Evolutionary conservation across 2,329 filamentous ascomycete species (phyloP), one percentile per base, ranked within the genome.

Genomic region (Hyphodiscus sp.): DNA sequence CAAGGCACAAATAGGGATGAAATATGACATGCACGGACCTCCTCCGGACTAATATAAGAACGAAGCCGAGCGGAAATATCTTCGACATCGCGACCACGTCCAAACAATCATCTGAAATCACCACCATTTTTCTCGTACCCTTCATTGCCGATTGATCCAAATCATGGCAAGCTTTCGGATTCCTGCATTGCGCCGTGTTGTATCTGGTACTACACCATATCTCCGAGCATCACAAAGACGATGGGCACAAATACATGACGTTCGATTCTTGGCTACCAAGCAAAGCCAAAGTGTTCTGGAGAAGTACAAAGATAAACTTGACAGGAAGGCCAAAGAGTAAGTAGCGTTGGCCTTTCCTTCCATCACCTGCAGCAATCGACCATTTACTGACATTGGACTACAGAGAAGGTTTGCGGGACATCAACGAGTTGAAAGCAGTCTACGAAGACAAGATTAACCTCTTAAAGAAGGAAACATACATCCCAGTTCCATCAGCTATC

Each of bases 211-310:
- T 20, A 54, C 64, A 11, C 66, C 65, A 4, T 66, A 63, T 53
- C 51, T 67, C 43, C 65, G 64, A 51, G 63, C 64, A 16, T 64
- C 70, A 8, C 92, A 96, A 71, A 82, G 86, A 52, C 83, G 91
- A 68, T 95, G 89, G 87, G 92, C 92, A 1, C 89, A 89, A 65
- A 91, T 96, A 29, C 89, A 95, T 70, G 89, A 96, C 71, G 85
- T 95, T 47, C 89, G 91, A 60, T 95, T 92, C 76, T 80, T 96
- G 45, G 87, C 87, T 57, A 94, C 90, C 16, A 88, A 91, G 57
- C 75, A 82, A 53, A 78, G 85, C 46, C 79, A 81, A 54, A 78
- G 79, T 63, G 76, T 96, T 41, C 69, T 89, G 59, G 90, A 95
- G 60, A 95, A 89, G 71, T 99, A 99, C 75, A 82, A 82, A 63